Evolutionary conservation across 306 rosid genomes (phyloP), one percentile per base, ranked within the genome.

Genomic region (Carpinus fangiana): DNA sequence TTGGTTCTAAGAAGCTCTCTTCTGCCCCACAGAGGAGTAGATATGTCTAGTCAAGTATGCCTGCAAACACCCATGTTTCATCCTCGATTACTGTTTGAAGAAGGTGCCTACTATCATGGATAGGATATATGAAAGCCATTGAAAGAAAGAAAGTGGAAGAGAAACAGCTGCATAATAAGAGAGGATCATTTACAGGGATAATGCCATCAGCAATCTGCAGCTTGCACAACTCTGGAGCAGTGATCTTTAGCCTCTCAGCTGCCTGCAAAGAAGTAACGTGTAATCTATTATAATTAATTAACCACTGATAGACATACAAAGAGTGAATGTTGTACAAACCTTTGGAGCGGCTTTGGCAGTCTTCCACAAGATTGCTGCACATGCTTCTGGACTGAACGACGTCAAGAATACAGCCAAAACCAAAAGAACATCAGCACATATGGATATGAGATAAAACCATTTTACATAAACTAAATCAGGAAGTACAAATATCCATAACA

Each of bases 291-390:
- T 72, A 45, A 61, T 80, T 59, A 16, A 59, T 60, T 68, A 56
- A 78, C 77, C 76, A 71, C 23, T 53, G 53, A 73, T 67, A 41
- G 73, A 61, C 50, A 53, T 9, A 52, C 70, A 70, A 56, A 60
- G 71, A 13, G 70, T 57, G 51, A 36, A 75, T 70, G 16, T 67
- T 7, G 34, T 65, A 74, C 45, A 64, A 80, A 93, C 99, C 99
- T 86, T 75, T 48, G 99, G 98, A 81, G 99, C 71, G 72, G 94
- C 98, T 90, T 91, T 95, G 46, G 98, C 76, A 82, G 16, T 87
- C 92, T 93, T 95, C 93, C 94, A 95, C 89, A 95, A 88, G 92
- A 95, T 95, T 55, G 98, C 98, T 55, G 98, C 98, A 83, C 98
- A 90, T 67, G 98, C 98, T 83, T 95, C 99, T 7, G 99, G 99